Percentiles rank a stretch among this genome's conserved stretches.
These are phyloP conservation scores for Nothopassalora personata DNA, from an alignment of 2,329 filamentous ascomycete genomes.

Conservation along the genomic window DNA sequence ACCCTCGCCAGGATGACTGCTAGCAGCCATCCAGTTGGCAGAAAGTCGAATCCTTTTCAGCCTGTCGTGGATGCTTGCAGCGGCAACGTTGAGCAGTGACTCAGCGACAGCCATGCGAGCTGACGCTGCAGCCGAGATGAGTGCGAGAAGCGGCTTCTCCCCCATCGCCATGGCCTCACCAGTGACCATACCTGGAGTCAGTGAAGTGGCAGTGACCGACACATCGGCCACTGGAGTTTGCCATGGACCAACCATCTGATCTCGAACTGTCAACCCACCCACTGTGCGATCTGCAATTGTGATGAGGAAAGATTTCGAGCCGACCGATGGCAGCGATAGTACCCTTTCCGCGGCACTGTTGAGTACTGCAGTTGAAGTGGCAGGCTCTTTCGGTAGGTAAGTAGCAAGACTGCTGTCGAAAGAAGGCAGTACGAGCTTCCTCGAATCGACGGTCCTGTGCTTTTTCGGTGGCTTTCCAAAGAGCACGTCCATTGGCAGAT, in stretches of 20 bases:
- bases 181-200: conserved; percentile 64
- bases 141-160: conserved; percentile 79
- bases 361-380: conserved; percentile 24
- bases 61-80: conserved; percentile 66
- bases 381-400: conserved; percentile 56
- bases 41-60: conserved; percentile 79
- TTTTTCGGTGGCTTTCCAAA: conserved; percentile 86
- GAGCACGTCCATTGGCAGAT: conserved; percentile 80
- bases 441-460: conserved; percentile 65
- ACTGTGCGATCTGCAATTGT: conserved; percentile 93
- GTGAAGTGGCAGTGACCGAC: conserved; percentile 80
- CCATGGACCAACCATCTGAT: conserved; percentile 97
- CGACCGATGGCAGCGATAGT: conserved; percentile 78
- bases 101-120: conserved; percentile 96
- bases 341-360: conserved; percentile 73
- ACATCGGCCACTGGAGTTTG: conserved; percentile 92
- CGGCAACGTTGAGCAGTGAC: conserved; percentile 86
- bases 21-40: conserved; percentile 99
- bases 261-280: conserved; percentile 78
- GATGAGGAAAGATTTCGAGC: conserved; percentile 96
- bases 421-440: conserved; percentile 59
- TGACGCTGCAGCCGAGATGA: conserved; percentile 85
- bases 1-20: conserved; percentile 85
- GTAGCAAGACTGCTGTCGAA: conserved; percentile 72
- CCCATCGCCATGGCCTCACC: conserved; percentile 99